Evolutionary conservation across 306 rosid genomes (phyloP), one percentile per base, ranked within the genome.

Genomic region (Cicer arietinum): DNA sequence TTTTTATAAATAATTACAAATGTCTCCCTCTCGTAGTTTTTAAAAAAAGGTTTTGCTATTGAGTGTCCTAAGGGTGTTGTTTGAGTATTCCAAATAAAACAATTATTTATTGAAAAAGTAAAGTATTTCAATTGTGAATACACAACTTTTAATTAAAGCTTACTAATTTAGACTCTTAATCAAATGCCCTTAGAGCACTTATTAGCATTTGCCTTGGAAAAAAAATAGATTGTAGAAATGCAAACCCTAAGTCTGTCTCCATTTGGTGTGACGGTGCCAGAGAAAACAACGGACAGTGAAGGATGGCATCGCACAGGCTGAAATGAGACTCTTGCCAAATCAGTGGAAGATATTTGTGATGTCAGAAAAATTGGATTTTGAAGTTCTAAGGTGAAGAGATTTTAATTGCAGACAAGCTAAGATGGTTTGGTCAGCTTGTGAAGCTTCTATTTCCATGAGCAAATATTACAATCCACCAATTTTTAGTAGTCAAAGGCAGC

Each of bases 301-400:
- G 84, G 90, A 84, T 84, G 74, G 87, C 94, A 78, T 84, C 81
- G 43, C 73, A 76, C 57, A 87, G 75, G 77, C 90, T 90, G 77
- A 90, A 92, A 69, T 89, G 93, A 39, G 67, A 35, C 64, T 86
- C 82, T 7, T 84, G 84, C 75, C 44, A 46, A 75, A 92, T 84
- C 67, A 6, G 13, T 25, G 94, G 96, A 65, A 89, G 88, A n/a
- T 59, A 78, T 8, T 92, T 92, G 20, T 89, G 47, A 17, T 75
- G 86, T 8, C 67, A 48, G 72, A 92, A 87, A 41, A 77, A 45
- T 59, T 40, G 68, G 60, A 92, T 61, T 88, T 90, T 13, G 75
- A 82, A 48, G 80, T 77, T 69, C 58, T 84, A 10, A 86, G 83
- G 54, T 78, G 78, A 52, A 90, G 79, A 69, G 64, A 75, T 61